Conservation (phyloP, 1,284 basidiomycete species). For the Ustilago sp. region DNA sequence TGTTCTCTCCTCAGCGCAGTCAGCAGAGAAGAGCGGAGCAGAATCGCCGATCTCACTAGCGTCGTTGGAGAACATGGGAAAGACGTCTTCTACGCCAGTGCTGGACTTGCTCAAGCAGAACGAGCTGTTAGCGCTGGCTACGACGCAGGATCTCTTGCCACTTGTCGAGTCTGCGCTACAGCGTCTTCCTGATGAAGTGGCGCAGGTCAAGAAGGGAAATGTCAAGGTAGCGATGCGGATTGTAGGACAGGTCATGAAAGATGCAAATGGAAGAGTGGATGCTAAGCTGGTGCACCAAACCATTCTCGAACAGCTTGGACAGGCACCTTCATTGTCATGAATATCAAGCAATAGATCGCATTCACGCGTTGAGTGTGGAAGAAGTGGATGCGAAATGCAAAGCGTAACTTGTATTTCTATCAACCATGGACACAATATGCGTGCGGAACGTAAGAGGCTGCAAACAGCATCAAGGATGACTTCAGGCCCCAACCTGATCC, state of each 20-base stretch:
- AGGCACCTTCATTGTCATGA: conserved; percentile 5
- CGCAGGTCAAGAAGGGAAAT: conserved; percentile 79
- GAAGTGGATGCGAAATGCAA: not conserved
- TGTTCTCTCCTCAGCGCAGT: conserved; percentile 36
- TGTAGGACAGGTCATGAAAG: conserved; percentile 89
- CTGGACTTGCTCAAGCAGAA: conserved; percentile 31
- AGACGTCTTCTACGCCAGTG: conserved; percentile 26
- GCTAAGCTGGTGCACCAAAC: conserved; percentile 65
- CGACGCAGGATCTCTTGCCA: conserved; percentile 34
- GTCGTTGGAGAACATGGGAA: conserved; percentile 5
- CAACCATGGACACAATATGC: not conserved
- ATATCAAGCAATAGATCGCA: not conserved
- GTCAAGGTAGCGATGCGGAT: conserved; percentile 86
- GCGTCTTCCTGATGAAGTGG: conserved; percentile 79
- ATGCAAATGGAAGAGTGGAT: conserved; percentile 82
- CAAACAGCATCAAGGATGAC: not conserved
- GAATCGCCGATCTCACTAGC: conserved; percentile 17
- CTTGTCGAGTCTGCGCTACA: conserved; percentile 78
- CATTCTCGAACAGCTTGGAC: conserved; percentile 35
- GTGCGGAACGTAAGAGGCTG: not conserved
- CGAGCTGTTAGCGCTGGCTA: conserved; percentile 42
- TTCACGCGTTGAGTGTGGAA: not conserved
- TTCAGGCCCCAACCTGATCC: conserved; percentile 45
- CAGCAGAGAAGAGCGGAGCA: not conserved
- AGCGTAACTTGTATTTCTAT: not conserved